phyloP scores from a whole-genome alignment of 208 protist genomes.

The Wallacemonas collosoma region DNA sequence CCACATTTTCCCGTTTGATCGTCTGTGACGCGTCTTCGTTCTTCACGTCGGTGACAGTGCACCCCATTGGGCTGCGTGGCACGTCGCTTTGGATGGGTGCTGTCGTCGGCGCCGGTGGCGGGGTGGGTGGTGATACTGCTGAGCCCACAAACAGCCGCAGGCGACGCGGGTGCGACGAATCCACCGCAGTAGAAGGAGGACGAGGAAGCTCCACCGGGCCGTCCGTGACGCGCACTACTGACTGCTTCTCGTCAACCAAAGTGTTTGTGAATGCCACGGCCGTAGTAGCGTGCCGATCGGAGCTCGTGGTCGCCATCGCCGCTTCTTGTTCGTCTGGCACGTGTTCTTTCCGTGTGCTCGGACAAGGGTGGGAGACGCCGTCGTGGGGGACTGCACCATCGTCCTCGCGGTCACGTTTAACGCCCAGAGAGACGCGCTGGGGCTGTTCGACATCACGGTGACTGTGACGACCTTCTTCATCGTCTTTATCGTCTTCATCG shows the following conservation, averaged over 20 bases:
- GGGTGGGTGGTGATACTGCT: neutral
- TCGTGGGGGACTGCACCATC: neutral
- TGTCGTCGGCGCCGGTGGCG: no score
- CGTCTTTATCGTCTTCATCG: neutral
- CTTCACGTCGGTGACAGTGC: no score
- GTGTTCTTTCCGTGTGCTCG: neutral
- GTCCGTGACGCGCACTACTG: no score
- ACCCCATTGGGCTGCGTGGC: no score
- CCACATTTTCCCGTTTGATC: no score
- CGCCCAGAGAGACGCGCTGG: neutral
- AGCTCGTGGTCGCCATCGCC: neutral
- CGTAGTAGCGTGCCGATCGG: neutral
- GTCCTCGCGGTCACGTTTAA: neutral
- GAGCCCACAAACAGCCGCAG: neutral
- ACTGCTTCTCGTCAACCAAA: no score
- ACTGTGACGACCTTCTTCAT: no score
- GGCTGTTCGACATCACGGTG: no score
- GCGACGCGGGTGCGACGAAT: neutral
- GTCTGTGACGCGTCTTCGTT: no score
- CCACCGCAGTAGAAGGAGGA: no score
- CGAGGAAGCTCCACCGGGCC: no score
- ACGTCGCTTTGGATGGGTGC: no score
- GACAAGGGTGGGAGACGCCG: neutral
- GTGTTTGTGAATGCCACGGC: neutral
- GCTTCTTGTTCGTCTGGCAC: neutral